These are phyloP conservation scores for Rhodosporidiobolus odoratus DNA, from an alignment of 768 basidiomycete species.

Conservation along the genomic window DNA sequence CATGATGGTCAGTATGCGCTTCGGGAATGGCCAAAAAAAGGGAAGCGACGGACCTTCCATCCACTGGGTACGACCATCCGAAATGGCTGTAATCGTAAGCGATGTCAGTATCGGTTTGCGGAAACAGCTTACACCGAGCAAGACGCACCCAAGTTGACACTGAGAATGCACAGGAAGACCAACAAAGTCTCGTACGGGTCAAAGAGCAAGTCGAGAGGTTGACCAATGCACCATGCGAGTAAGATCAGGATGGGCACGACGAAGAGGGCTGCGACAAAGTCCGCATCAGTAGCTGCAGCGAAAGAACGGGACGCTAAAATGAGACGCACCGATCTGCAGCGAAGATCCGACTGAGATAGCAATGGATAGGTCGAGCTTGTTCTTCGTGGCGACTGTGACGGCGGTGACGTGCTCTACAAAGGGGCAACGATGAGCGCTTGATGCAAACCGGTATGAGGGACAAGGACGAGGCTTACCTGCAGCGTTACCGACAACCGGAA, in stretches of 20 bases:
- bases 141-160: slow-evolving; percentile 62
- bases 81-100: slow-evolving; percentile 49
- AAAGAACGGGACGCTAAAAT: not conserved
- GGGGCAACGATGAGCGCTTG: slow-evolving; percentile 11
- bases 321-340: not conserved
- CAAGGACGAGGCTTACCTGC: slow-evolving; percentile 48
- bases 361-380: slow-evolving; percentile 75
- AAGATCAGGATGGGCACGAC: slow-evolving; percentile 61
- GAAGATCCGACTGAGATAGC: slow-evolving; percentile 58
- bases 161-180: slow-evolving; percentile 46
- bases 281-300: slow-evolving; percentile 8
- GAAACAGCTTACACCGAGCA: not conserved
- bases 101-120: not conserved
- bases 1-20: too few species aligned
- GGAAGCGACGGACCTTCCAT: slow-evolving; percentile 63
- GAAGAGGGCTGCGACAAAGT: slow-evolving; percentile 67
- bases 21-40: too few species aligned
- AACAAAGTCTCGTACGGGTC: slow-evolving; percentile 83
- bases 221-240: slow-evolving; percentile 74
- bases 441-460: slow-evolving; percentile 4
- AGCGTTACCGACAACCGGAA: slow-evolving; percentile 88
- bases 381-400: slow-evolving; percentile 81
- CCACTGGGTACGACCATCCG: slow-evolving; percentile 80
- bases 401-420: slow-evolving; percentile 75
- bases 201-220: slow-evolving; percentile 58